Conservation (phyloP, 352 stramenopile genomes). For the Phytophthora meadii region DNA sequence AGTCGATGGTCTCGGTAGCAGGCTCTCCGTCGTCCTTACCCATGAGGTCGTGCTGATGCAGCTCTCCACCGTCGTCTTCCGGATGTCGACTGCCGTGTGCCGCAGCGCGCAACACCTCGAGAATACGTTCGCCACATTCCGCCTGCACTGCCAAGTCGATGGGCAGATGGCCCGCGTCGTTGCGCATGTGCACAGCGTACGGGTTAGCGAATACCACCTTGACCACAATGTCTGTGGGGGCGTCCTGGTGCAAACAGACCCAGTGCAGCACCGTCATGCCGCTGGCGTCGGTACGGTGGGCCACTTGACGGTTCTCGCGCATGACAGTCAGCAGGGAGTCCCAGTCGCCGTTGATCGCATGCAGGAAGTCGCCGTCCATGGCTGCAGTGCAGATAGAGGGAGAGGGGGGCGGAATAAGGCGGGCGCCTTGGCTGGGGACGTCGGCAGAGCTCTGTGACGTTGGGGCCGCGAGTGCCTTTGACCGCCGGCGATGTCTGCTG, state of each 20-base stretch:
- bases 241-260: constrained; percentile 81
- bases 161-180: constrained; percentile 76
- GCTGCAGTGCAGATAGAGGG: not conserved
- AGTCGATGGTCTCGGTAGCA: constrained; percentile 46
- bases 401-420: constrained; percentile 15
- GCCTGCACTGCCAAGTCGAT: constrained; percentile 81
- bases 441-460: constrained; percentile 17
- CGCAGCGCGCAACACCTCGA: constrained; percentile 73
- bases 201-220: constrained; percentile 86
- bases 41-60: constrained; percentile 34
- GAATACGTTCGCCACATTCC: constrained; percentile 74
- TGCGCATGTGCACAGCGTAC: constrained; percentile 71
- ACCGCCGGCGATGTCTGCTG: constrained; percentile 5
- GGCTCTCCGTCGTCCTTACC: constrained; percentile 44
- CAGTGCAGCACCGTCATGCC: constrained; percentile 86
- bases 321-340: constrained; percentile 70
- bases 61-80: constrained; percentile 36
- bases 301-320: constrained; percentile 66
- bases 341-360: constrained; percentile 86
- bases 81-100: constrained; percentile 39
- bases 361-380: constrained; percentile 81
- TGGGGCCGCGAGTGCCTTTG: constrained; percentile 13
- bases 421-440: constrained; percentile 11
- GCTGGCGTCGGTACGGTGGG: constrained; percentile 64
- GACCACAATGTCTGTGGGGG: constrained; percentile 76